Evolutionary conservation across 345 rosid species (phyloP).

Genomic region (Bruguiera parviflora): DNA sequence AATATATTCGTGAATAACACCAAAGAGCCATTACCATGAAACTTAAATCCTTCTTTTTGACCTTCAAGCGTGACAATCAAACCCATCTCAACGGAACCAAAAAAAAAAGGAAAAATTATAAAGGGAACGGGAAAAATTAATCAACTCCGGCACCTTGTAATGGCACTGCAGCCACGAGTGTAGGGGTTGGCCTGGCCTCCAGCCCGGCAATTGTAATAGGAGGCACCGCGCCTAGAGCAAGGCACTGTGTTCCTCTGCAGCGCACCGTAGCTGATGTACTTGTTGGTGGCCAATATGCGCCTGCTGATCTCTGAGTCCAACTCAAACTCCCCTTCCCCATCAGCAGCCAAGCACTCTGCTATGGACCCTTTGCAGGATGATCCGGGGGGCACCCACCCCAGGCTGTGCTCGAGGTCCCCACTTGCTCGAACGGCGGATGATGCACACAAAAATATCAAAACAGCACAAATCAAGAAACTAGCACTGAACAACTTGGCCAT

Average conservation of each 20-base stretch:
- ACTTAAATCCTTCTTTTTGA: neutral
- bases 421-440: constrained; percentile 37
- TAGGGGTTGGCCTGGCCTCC: constrained; percentile 89
- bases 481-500: constrained; percentile 26
- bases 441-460: constrained; percentile 20
- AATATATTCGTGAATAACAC: constrained; percentile 16
- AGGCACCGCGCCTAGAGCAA: constrained; percentile 88
- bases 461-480: constrained; percentile 34
- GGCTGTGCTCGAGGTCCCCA: constrained; percentile 35
- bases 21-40: constrained; percentile 7
- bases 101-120: neutral
- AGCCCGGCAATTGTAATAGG: constrained; percentile 81
- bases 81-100: constrained; percentile 1
- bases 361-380: constrained; percentile 51
- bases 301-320: constrained; percentile 78
- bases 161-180: constrained; percentile 77
- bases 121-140: constrained; percentile 16
- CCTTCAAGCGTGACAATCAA: constrained; percentile 19
- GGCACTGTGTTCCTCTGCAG: constrained; percentile 88
- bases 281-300: constrained; percentile 70
- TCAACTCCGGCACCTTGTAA: constrained; percentile 74
- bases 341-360: constrained; percentile 43
- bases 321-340: constrained; percentile 58
- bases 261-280: constrained; percentile 89
- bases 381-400: constrained; percentile 51